Evolutionary conservation across 2,329 filamentous ascomycete genomes (phyloP).

Genomic region (Catunica adiposa): DNA sequence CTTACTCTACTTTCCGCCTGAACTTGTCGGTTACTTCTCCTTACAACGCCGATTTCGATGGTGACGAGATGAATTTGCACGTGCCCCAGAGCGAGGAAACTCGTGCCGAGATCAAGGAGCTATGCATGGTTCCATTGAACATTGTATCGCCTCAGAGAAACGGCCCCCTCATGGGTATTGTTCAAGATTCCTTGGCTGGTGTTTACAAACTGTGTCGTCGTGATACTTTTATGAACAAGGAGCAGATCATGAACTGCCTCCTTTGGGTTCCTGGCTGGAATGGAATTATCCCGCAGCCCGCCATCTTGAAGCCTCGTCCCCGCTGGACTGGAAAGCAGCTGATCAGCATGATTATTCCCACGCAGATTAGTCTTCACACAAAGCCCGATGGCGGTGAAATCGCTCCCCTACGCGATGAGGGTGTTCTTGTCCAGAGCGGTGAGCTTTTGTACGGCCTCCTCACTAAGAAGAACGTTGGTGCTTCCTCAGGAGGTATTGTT

Average conservation of each 20-base stretch:
- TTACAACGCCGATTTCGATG: conserved; percentile 99
- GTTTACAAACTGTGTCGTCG: conserved; percentile 92
- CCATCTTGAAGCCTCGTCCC: conserved; percentile 82
- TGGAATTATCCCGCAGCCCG: conserved; percentile 77
- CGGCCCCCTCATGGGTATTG: conserved; percentile 96
- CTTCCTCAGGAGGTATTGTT: conserved; percentile 75
- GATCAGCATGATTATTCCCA: conserved; percentile 79
- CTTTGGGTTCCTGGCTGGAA: conserved; percentile 98
- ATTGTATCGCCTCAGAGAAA: conserved; percentile 97
- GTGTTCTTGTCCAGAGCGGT: conserved; percentile 68
- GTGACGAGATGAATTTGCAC: conserved; percentile 99
- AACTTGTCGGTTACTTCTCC: conserved; percentile 96
- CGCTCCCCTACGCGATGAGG: conserved; percentile 55
- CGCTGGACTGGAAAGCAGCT: conserved; percentile 98
- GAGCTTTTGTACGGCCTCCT: conserved; percentile 81
- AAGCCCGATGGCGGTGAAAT: conserved; percentile 43
- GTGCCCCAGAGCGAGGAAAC: conserved; percentile 96
- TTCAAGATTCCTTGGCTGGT: conserved; percentile 92
- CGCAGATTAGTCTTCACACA: conserved; percentile 63
- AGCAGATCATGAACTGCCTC: conserved; percentile 90
- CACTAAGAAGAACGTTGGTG: conserved; percentile 88
- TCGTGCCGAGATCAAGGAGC: conserved; percentile 78
- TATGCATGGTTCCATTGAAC: conserved; percentile 95
- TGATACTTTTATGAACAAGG: conserved; percentile 78
- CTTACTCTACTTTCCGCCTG: conserved; percentile 93